These are phyloP conservation scores for Tolypocladium ophioglossoides DNA, from an alignment of 2,329 filamentous ascomycete genomes.

Conservation along the genomic window DNA sequence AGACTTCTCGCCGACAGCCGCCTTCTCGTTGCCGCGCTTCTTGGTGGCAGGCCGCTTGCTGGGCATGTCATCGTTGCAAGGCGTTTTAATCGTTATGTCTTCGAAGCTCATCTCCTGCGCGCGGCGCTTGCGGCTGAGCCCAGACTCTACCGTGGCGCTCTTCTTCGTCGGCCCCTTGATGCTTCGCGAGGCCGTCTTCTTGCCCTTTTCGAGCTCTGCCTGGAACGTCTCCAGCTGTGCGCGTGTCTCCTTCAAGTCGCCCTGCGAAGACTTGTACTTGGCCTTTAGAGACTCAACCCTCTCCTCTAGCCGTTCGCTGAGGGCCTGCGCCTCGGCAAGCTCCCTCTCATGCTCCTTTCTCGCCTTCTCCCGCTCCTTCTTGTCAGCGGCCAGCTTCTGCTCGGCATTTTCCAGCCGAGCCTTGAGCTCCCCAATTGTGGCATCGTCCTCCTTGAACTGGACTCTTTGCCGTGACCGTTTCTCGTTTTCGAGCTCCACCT, in stretches of 20 bases:
- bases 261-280: slow-evolving; percentile 60
- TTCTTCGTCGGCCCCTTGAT: slow-evolving; percentile 13
- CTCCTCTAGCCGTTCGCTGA: slow-evolving; percentile 56
- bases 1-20: slow-evolving; percentile 68
- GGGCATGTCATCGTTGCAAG: slow-evolving; percentile 30
- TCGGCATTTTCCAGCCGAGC: slow-evolving; percentile 24
- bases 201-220: slow-evolving; percentile 29
- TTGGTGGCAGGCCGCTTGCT: slow-evolving; percentile 34
- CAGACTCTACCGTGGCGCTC: slow-evolving; percentile 11
- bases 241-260: slow-evolving; percentile 58
- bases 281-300: slow-evolving; percentile 58
- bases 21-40: slow-evolving; percentile 44
- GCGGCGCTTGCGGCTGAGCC: slow-evolving; percentile 33
- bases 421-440: slow-evolving; percentile 31
- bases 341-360: slow-evolving; percentile 40
- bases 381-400: slow-evolving; percentile 27
- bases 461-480: slow-evolving; percentile 30
- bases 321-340: slow-evolving; percentile 48
- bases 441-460: slow-evolving; percentile 21
- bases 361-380: slow-evolving; percentile 34
- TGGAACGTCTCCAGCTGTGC: slow-evolving; percentile 27
- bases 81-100: slow-evolving; percentile 36
- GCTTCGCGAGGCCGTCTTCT: slow-evolving; percentile 6
- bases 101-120: slow-evolving; percentile 33
- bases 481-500: slow-evolving; percentile 76